These are phyloP conservation scores for Dictyostelium purpureum DNA, from an alignment of 78 protist genomes.

Conservation along the genomic window DNA sequence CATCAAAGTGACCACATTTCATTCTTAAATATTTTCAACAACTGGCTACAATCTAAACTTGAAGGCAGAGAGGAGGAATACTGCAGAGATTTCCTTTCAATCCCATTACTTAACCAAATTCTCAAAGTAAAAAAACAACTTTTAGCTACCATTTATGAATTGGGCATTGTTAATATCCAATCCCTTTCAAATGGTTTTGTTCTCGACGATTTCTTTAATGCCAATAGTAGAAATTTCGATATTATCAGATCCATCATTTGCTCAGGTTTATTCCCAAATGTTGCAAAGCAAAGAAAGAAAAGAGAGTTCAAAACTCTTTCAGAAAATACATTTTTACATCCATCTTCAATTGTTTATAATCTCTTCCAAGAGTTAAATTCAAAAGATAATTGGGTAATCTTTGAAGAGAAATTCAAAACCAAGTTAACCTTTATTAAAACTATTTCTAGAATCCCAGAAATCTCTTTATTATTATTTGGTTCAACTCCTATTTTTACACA, in stretches of 20 bases:
- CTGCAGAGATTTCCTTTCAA: not conserved
- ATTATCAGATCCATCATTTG: slow-evolving; percentile 62
- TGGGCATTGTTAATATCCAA: not conserved
- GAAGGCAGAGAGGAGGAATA: slow-evolving; percentile 10
- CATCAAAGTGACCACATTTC: slow-evolving; percentile 29
- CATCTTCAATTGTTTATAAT: slow-evolving; percentile 12
- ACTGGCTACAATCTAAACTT: not conserved
- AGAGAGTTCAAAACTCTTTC: slow-evolving; percentile 9
- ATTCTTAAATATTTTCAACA: not conserved
- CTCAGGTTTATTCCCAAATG: slow-evolving; percentile 91
- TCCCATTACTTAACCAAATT: not conserved
- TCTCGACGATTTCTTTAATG: not conserved
- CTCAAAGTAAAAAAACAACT: slow-evolving; percentile 29
- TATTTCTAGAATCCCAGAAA: not conserved
- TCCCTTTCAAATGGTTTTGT: not conserved
- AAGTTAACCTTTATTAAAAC: slow-evolving; percentile 18
- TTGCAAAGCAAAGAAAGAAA: slow-evolving; percentile 45
- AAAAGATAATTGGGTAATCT: slow-evolving; percentile 10
- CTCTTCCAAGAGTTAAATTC: slow-evolving; percentile 8
- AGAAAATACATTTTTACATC: slow-evolving; percentile 32
- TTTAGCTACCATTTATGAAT: not conserved
- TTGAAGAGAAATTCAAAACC: slow-evolving; percentile 41
- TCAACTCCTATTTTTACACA: not conserved
- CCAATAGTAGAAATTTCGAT: slow-evolving; percentile 14
- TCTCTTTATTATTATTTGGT: slow-evolving; percentile 14